Conservation (phyloP, 2,329 filamentous ascomycete species). For the Ambrosiella cleistominuta region DNA sequence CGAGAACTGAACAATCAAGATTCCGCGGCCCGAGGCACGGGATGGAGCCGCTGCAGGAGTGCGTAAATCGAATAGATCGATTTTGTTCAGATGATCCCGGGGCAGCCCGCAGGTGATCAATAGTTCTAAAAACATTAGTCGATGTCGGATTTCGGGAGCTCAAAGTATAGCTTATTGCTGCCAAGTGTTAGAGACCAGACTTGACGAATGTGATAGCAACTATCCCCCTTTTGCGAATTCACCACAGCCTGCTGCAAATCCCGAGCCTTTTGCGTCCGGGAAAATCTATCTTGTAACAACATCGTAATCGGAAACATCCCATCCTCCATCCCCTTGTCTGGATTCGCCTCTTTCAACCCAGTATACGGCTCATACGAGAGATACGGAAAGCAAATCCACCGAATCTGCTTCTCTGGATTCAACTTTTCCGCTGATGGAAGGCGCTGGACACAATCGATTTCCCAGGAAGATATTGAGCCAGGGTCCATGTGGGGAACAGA, state of each 20-base stretch:
- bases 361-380: constrained; percentile 29
- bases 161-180: constrained; percentile 21
- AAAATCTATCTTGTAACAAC: constrained; percentile 22
- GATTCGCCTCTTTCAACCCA: constrained; percentile 16
- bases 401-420: constrained; percentile 13
- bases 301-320: constrained; percentile 26
- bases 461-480: background rate
- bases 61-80: background rate
- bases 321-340: constrained; percentile 17
- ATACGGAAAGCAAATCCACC: constrained; percentile 31
- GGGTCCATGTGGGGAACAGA: background rate
- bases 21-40: background rate
- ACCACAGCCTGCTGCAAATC: constrained; percentile 2
- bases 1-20: background rate
- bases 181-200: constrained; percentile 30
- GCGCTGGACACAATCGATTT: background rate
- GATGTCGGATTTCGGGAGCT: too few species aligned
- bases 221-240: constrained; percentile 18
- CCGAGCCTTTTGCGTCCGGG: background rate
- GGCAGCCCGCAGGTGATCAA: background rate
- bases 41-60: background rate
- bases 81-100: background rate
- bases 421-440: background rate
- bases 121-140: background rate
- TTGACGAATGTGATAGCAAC: constrained; percentile 31